Evolutionary conservation across 2,329 filamentous ascomycete species (phyloP).

Genomic region (Fusarium sp.): DNA sequence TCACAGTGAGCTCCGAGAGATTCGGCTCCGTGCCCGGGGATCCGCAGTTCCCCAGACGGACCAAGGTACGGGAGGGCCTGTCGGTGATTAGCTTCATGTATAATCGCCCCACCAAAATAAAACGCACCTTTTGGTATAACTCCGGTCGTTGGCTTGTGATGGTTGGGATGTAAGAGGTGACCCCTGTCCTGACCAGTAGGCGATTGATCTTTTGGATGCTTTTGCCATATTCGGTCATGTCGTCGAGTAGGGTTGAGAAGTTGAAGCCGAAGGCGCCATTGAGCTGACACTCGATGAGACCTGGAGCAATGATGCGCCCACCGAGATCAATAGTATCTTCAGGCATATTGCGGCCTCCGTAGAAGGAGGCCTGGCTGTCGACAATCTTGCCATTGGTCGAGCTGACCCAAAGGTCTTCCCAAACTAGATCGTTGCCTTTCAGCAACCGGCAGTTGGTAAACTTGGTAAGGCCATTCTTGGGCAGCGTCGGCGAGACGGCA

Average conservation of each 20-base stretch:
- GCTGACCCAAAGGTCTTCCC: constrained; percentile 90
- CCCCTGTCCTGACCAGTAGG: constrained; percentile 79
- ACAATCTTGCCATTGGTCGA: constrained; percentile 85
- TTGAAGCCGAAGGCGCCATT: constrained; percentile 95
- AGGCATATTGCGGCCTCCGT: constrained; percentile 75
- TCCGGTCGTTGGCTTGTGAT: constrained; percentile 84
- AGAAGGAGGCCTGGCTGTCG: constrained; percentile 74
- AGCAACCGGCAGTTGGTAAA: constrained; percentile 89
- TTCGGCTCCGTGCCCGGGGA: constrained; percentile 79
- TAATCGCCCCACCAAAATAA: constrained; percentile 27
- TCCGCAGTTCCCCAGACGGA: constrained; percentile 72
- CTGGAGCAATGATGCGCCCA: constrained; percentile 85
- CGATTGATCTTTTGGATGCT: constrained; percentile 78
- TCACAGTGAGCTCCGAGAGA: constrained; percentile 92
- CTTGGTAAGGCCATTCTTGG: constrained; percentile 76
- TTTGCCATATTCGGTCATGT: constrained; percentile 76
- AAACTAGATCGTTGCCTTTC: constrained; percentile 73
- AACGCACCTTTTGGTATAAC: constrained; percentile 78
- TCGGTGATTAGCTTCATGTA: constrained; percentile 41
- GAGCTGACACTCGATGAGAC: constrained; percentile 90
- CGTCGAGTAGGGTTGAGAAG: constrained; percentile 82
- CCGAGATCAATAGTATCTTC: constrained; percentile 82
- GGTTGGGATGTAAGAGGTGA: constrained; percentile 89
- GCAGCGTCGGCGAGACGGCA: constrained; percentile 54
- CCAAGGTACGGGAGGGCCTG: constrained; percentile 80